Evolutionary conservation across 306 rosid species (phyloP), one percentile per base, ranked within the genome.

Genomic region (Medicago ruthenica): DNA sequence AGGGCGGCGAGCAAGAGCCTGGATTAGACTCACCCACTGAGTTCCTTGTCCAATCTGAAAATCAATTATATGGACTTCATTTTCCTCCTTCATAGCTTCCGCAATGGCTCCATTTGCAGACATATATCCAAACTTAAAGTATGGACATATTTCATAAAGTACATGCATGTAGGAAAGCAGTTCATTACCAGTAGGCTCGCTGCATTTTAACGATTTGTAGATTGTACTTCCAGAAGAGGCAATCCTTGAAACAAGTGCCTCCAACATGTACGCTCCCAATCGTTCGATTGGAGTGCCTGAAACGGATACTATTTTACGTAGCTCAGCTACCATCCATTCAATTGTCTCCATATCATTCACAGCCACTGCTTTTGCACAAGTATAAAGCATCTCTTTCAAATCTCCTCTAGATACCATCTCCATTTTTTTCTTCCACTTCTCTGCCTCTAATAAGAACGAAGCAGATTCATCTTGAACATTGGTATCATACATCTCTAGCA

Each of bases 101-200:
- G 97, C 99, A 67, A 95, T 95, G 9, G 99, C 97, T 63, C 99
- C 99, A 76, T 95, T 92, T 55, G 97, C 99, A 12, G 99, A 92
- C 90, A 95, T 83, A 73, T 89, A 92, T 5, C 99, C 99, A 62
- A 95, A 95, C 73, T 95, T 95, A 86, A 95, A 89, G 79, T 85
- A 92, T 57, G 99, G 99, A 71, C 97, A 92, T 73, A 90, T 70
- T 84, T 95, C 99, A 69, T 83, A 95, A 44, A 95, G 92, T 40
- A 86, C 34, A 78, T 90, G 92, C 99, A 95, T 95, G 81, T 92
- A 90, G 2, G 99, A 92, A 44, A 95, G 92, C 31, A 95, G 87
- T 75, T 95, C 99, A n/a, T 85, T 83, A 70, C 97, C 80, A 0
- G 91, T 85, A 41, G 99, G 99, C 79, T 92, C 96, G 71, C 81